phyloP scores from a whole-genome alignment of 2,329 filamentous ascomycete species.

The Diaporthe sp. region DNA sequence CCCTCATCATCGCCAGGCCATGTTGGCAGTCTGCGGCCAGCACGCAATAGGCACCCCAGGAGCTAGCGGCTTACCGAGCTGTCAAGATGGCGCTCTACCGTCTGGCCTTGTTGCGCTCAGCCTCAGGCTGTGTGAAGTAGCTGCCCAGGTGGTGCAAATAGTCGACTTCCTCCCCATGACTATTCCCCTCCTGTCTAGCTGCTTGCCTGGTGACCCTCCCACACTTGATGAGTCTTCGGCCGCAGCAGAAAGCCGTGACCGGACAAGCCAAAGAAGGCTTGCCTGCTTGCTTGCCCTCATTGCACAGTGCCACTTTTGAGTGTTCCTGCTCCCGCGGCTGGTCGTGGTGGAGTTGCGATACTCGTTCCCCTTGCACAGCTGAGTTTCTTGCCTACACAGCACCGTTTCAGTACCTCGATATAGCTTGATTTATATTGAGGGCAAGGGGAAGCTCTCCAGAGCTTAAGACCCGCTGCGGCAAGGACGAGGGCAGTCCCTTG shows the following conservation, averaged over 20 bases:
- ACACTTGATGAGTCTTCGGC: conserved; percentile 36
- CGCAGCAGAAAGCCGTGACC: conserved; percentile 25
- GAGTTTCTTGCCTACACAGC: neutral
- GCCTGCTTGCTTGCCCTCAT: conserved; percentile 8
- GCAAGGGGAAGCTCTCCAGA: neutral
- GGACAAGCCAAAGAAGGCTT: neutral
- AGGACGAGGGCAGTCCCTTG: conserved; percentile 2
- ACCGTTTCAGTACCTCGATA: conserved; percentile 17
- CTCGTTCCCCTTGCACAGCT: conserved; percentile 6
- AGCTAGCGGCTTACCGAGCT: conserved; percentile 19
- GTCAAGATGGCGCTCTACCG: conserved; percentile 27
- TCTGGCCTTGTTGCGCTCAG: conserved; percentile 24
- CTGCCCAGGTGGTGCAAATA: conserved; percentile 18
- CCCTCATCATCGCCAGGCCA: neutral
- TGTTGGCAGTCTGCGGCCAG: neutral
- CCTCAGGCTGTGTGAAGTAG: conserved; percentile 21
- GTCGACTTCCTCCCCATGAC: conserved; percentile 31
- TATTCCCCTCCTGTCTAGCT: conserved; percentile 34
- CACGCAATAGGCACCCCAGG: neutral
- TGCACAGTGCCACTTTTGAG: conserved; percentile 1
- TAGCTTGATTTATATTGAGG: conserved; percentile 14
- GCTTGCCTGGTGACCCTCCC: conserved; percentile 25
- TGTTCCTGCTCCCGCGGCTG: neutral
- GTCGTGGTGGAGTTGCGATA: conserved; percentile 4
- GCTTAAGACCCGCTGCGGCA: conserved; percentile 8